Base-by-base conservation (phyloP, 345 rosid genomes). In the Anacardium occidentale region DNA sequence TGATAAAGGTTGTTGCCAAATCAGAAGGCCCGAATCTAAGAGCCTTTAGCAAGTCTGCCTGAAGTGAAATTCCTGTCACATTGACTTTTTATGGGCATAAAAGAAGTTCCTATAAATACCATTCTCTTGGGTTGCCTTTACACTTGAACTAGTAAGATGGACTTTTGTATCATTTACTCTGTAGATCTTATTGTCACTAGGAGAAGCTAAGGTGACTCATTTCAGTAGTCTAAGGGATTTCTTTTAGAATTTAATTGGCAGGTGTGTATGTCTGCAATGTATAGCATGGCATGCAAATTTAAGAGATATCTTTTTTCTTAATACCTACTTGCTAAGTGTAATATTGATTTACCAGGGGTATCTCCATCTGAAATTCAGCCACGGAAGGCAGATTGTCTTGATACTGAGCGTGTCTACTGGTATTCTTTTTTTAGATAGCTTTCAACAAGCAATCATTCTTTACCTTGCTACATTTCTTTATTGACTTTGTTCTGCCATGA, bases 381-480 rank as follows among this genome's bases (percentile, higher is more conserved):
- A 25, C 62, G 15, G 21, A 68, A 47, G 37, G 80, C 82, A 12
- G 62, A 44, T 21, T 77, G 71, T 66, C 10, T 51, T 25, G 12
- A 9, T 2, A 61, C 74, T 66, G 88, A 86, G 61, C 83, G 85
- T 56, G 55, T 82, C 12, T 80, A 74, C 67, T 86, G 86, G 88
- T 82, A 79, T 67, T 20, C n/a, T 68, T 20, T 45, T 20, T n/a
- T 52, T 5, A 10, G 52, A 14, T 32, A 47, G n/a, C 14, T 17
- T 60, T 25, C 15, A 9, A 32, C 10, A 62, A 34, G 56, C 11
- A 14, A 10, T 47, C 5, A n/a, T 60, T 71, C 1, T 58, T 26
- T 69, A 47, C 34, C 25, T 13, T 29, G 9, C 45, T 69, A 26
- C 25, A 4, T 17, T 60, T 45, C 40, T 15, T 34, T 53, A 26